These are phyloP conservation scores for Aspergillus bombycis DNA, from an alignment of 2,329 filamentous ascomycete species.

Conservation along the genomic window DNA sequence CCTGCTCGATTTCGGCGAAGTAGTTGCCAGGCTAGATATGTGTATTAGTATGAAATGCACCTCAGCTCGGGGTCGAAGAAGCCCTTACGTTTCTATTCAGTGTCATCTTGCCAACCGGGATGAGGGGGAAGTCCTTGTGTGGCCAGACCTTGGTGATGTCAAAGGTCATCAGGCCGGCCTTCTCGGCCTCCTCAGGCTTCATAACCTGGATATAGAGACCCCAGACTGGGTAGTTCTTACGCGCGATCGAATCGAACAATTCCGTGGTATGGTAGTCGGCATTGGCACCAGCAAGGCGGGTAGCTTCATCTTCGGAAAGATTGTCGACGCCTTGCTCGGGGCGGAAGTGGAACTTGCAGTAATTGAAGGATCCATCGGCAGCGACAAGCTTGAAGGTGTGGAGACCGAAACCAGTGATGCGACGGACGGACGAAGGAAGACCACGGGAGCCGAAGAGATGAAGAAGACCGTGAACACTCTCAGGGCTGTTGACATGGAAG, in stretches of 20 bases:
- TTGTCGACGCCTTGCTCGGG: slow-evolving; percentile 59
- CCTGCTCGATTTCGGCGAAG: slow-evolving; percentile 69
- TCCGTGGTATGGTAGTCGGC: slow-evolving; percentile 64
- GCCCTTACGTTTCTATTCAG: slow-evolving; percentile 53
- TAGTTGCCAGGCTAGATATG: slow-evolving; percentile 55
- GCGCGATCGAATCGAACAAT: slow-evolving; percentile 62
- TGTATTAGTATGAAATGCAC: slow-evolving; percentile 9
- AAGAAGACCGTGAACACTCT: slow-evolving; percentile 64
- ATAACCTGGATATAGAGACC: slow-evolving; percentile 59
- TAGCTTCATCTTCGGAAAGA: slow-evolving; percentile 57
- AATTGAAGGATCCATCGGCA: slow-evolving; percentile 56
- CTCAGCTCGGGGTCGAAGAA: not conserved
- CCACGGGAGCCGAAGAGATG: slow-evolving; percentile 64
- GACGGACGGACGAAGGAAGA: slow-evolving; percentile 40
- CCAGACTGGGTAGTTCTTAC: slow-evolving; percentile 62
- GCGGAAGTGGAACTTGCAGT: slow-evolving; percentile 64
- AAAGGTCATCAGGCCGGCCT: slow-evolving; percentile 55
- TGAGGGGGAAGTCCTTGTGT: slow-evolving; percentile 53
- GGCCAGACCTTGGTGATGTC: slow-evolving; percentile 62
- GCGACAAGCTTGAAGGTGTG: slow-evolving; percentile 37
- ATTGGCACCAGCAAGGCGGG: slow-evolving; percentile 54
- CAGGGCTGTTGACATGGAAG: slow-evolving; percentile 59
- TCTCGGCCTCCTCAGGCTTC: slow-evolving; percentile 54
- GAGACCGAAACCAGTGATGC: slow-evolving; percentile 59
- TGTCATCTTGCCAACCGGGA: slow-evolving; percentile 54